Evolutionary conservation across 495 filamentous ascomycete genomes (phyloP).

Genomic region (Penicillium pancosmium): DNA sequence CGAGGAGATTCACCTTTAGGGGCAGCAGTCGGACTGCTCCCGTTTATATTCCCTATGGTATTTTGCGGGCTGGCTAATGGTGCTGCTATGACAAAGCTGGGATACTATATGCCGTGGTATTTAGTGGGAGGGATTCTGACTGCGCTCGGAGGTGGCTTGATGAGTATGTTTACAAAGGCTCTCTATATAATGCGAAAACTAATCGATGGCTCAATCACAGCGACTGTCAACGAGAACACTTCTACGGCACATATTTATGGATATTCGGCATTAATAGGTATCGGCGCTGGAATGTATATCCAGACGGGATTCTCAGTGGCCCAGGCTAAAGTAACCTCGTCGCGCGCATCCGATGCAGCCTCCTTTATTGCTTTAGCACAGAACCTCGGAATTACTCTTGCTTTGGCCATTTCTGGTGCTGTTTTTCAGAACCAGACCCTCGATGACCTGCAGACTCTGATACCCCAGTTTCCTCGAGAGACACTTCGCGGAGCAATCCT

Average conservation of each 20-base stretch:
- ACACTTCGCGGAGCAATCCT: slow-evolving; percentile 51
- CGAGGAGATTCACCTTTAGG: slow-evolving; percentile 48
- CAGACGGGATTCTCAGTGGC: slow-evolving; percentile 59
- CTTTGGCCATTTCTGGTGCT: slow-evolving; percentile 58
- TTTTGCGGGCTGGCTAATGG: slow-evolving; percentile 51
- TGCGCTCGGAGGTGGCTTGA: slow-evolving; percentile 52
- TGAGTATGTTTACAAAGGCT: slow-evolving; percentile 35
- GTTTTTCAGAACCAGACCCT: slow-evolving; percentile 54
- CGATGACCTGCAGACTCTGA: slow-evolving; percentile 17
- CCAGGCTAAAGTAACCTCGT: slow-evolving; percentile 45
- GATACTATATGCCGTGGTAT: slow-evolving; percentile 64
- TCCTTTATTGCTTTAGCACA: slow-evolving; percentile 59
- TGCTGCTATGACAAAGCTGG: slow-evolving; percentile 48
- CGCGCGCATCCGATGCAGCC: slow-evolving; percentile 45
- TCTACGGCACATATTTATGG: slow-evolving; percentile 12
- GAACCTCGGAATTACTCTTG: slow-evolving; percentile 52
- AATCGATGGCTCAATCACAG: background rate
- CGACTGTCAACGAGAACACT: slow-evolving; percentile 13
- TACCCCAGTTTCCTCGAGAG: slow-evolving; percentile 37
- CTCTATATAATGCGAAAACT: background rate
- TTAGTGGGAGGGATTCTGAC: slow-evolving; percentile 49
- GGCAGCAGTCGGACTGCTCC: slow-evolving; percentile 59
- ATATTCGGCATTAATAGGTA: slow-evolving; percentile 47
- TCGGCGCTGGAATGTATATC: slow-evolving; percentile 55
- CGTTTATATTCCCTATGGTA: slow-evolving; percentile 57